A percentile compares a stretch with the other conserved stretches of the same genome.
phyloP scores from a whole-genome alignment of 352 stramenopile species.

The Phytopythium cucurbitacearum region DNA sequence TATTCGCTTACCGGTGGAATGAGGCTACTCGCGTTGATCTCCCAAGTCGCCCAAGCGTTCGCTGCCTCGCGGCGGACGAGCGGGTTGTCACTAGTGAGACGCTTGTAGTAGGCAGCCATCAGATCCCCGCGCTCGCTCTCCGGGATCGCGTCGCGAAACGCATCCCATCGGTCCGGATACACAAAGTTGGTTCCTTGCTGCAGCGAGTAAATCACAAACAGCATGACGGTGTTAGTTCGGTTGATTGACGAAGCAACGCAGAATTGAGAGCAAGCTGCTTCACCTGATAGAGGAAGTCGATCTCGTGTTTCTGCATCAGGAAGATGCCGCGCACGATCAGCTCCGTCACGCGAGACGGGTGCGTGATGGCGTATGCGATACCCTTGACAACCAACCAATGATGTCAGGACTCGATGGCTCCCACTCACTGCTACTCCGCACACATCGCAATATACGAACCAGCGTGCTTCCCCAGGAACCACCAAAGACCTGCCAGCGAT shows the following conservation, averaged over 20 bases:
- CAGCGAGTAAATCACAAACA: not conserved
- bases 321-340: constrained; percentile 93
- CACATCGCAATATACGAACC: constrained; percentile 15
- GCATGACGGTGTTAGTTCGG: not conserved
- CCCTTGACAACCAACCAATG: not conserved
- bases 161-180: constrained; percentile 90
- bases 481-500: constrained; percentile 93
- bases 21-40: constrained; percentile 85
- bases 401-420: not conserved
- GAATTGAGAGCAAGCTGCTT: not conserved
- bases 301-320: constrained; percentile 85
- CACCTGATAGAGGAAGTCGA: constrained; percentile 92
- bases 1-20: constrained; percentile 43
- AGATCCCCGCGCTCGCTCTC: constrained; percentile 78
- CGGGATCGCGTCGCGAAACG: constrained; percentile 85
- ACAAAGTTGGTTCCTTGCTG: constrained; percentile 82
- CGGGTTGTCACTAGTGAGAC: constrained; percentile 83
- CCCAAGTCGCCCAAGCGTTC: constrained; percentile 89
- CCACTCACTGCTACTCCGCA: too few relatives aligned
- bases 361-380: constrained; percentile 90
- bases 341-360: constrained; percentile 78
- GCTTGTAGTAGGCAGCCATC: constrained; percentile 83
- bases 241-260: not conserved
- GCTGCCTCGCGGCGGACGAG: constrained; percentile 74
- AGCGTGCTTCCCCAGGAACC: constrained; percentile 94